Evolutionary conservation across 371 early-diverging fungal genomes (phyloP).

Genomic region (Haplosporangium sp.): DNA sequence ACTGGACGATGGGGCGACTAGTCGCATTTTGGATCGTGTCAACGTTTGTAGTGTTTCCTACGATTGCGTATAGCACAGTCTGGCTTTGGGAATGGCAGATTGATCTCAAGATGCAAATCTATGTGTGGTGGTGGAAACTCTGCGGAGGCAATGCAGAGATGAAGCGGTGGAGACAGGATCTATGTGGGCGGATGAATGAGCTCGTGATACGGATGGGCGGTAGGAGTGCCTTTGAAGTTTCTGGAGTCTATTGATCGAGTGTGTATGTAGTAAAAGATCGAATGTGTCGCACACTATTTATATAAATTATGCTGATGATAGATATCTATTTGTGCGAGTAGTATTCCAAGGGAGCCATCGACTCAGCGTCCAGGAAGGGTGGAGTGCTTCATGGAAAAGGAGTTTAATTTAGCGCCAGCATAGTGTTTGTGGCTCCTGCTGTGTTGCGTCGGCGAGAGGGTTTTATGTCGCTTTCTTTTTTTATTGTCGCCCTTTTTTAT

Average conservation of each 20-base stretch:
- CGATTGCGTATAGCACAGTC: conserved; percentile 46
- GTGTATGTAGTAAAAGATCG: too few relatives aligned
- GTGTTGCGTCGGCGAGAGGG: too few relatives aligned
- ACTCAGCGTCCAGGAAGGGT: too few relatives aligned
- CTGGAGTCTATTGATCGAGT: conserved; percentile 6
- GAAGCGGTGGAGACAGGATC: conserved; percentile 50
- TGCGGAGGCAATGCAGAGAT: conserved; percentile 46
- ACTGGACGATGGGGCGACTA: conserved; percentile 23
- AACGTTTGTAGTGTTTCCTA: conserved; percentile 37
- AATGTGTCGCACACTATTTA: too few relatives aligned
- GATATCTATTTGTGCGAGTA: too few relatives aligned
- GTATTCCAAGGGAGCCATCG: too few relatives aligned
- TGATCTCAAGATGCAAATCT: conserved; percentile 47
- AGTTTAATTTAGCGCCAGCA: too few relatives aligned
- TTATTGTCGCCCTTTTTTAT: too few relatives aligned
- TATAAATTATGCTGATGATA: not conserved
- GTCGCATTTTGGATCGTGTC: conserved; percentile 23
- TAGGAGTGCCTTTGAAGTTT: conserved; percentile 28
- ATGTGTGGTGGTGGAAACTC: conserved; percentile 54
- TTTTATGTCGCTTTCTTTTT: too few relatives aligned
- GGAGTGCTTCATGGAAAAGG: too few relatives aligned
- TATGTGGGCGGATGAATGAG: conserved; percentile 25
- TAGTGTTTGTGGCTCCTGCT: too few relatives aligned
- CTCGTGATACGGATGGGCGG: conserved; percentile 45
- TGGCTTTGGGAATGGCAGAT: conserved; percentile 57